A percentile compares a stretch with the other conserved stretches of the same genome.
phyloP scores from a whole-genome alignment of 2,329 filamentous ascomycete genomes.

The Fusarium robinianum region DNA sequence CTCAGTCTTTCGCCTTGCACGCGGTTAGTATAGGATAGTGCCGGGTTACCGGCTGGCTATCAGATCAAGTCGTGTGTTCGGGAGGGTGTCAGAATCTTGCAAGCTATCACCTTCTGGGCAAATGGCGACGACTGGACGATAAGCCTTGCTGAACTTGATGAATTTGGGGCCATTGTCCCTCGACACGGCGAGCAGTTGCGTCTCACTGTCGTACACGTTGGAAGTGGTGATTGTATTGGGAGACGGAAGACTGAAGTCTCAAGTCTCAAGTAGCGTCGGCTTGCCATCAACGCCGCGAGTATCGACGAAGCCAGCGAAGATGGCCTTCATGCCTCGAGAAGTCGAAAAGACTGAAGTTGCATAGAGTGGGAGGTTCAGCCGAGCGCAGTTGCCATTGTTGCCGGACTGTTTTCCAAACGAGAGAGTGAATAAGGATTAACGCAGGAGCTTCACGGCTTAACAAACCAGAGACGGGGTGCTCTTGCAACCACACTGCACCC shows the following conservation, averaged over 20 bases:
- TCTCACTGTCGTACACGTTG: conserved; percentile 52
- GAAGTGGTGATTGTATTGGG: conserved; percentile 51
- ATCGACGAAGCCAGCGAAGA: conserved; percentile 52
- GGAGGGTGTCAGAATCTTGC: conserved; percentile 32
- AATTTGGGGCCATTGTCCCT: conserved; percentile 41
- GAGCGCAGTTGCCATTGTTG: conserved; percentile 39
- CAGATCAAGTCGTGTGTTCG: conserved; percentile 25
- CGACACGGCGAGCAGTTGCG: conserved; percentile 49
- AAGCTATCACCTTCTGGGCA: conserved; percentile 32
- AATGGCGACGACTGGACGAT: conserved; percentile 25
- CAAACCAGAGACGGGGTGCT: no score
- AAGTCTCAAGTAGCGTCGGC: conserved; percentile 51
- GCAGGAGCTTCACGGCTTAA: conserved; percentile 22
- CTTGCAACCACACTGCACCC: no score
- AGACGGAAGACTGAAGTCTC: conserved; percentile 51
- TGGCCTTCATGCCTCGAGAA: conserved; percentile 44
- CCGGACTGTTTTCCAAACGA: conserved; percentile 22
- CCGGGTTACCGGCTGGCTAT: conserved; percentile 28
- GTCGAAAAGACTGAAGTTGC: conserved; percentile 43
- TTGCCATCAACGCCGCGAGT: conserved; percentile 48
- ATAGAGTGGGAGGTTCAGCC: conserved; percentile 46
- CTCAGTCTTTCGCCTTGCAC: conserved; percentile 30
- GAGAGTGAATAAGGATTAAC: conserved; percentile 19
- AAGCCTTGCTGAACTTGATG: conserved; percentile 31
- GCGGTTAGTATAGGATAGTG: conserved; percentile 29